phyloP scores from a whole-genome alignment of 805 yeast species.

The Myxozyma melibiosi region DNA sequence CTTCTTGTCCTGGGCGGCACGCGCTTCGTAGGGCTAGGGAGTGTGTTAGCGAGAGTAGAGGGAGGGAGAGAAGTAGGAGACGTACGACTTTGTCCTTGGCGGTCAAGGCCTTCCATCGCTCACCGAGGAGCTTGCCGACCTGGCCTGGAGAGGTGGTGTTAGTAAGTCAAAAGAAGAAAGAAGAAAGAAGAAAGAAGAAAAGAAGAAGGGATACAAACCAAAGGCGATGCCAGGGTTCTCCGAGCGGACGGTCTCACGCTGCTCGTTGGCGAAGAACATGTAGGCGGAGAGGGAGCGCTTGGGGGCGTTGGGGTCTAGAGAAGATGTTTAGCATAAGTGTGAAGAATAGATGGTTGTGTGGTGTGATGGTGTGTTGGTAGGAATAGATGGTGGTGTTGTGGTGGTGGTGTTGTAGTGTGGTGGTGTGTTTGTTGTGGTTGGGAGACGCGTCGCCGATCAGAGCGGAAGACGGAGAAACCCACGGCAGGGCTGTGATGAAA shows the following conservation, averaged over 20 bases:
- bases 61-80: not conserved
- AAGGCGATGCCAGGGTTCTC: slow-evolving; percentile 96
- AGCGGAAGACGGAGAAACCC: not conserved
- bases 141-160: slow-evolving; percentile 47
- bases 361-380: no score
- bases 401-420: not conserved
- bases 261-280: slow-evolving; percentile 98
- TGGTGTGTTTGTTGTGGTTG: not conserved
- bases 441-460: slow-evolving; percentile 5
- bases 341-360: not conserved
- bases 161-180: not conserved
- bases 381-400: not conserved
- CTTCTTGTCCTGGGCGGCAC: slow-evolving; percentile 95
- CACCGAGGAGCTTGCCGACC: slow-evolving; percentile 94
- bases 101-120: slow-evolving; percentile 89
- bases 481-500: not conserved
- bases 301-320: slow-evolving; percentile 91
- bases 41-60: not conserved
- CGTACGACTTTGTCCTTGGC: slow-evolving; percentile 66
- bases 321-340: not conserved
- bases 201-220: slow-evolving; percentile 47
- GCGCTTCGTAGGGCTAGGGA: slow-evolving; percentile 74
- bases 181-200: not conserved
- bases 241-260: slow-evolving; percentile 92
- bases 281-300: slow-evolving; percentile 97